A percentile compares a stretch with the other conserved stretches of the same genome.
Conservation (phyloP, 1,139 yeast genomes). For the Geotrichum australiense region DNA sequence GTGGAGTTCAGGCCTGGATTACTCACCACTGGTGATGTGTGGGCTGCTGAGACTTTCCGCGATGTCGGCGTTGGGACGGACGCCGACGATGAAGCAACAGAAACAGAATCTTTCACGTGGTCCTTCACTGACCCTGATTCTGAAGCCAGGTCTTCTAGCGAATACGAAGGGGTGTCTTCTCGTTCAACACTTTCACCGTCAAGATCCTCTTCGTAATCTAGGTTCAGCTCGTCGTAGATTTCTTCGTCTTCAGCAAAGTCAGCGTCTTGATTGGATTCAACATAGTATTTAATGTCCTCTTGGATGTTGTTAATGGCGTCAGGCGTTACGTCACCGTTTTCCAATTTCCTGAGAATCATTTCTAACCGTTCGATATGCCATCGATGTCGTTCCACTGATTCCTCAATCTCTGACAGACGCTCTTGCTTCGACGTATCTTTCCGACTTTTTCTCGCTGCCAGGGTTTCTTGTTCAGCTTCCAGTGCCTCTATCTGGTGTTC, state of each 20-base stretch:
- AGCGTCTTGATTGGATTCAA: conserved; percentile 92
- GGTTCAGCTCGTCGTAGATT: conserved; percentile 78
- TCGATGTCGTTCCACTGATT: conserved; percentile 64
- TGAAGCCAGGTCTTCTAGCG: conserved; percentile 36
- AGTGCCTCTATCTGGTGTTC: conserved; percentile 73
- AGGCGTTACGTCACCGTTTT: conserved; percentile 76
- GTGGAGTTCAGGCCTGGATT: conserved; percentile 18
- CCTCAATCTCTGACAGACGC: conserved; percentile 56
- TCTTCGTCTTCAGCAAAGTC: conserved; percentile 95
- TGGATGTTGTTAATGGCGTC: conserved; percentile 72
- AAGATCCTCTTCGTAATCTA: conserved; percentile 55
- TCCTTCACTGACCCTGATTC: conserved; percentile 23
- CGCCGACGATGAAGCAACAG: neutral
- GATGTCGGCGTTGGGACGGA: conserved; percentile 5
- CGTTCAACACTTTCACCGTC: conserved; percentile 36
- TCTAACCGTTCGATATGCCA: conserved; percentile 78
- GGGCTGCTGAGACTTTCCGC: conserved; percentile 21
- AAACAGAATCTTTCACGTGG: conserved; percentile 8
- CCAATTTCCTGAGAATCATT: conserved; percentile 65
- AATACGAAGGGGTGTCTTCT: conserved; percentile 25
- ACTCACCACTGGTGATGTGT: conserved; percentile 17
- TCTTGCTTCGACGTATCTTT: conserved; percentile 49
- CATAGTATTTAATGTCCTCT: conserved; percentile 90
- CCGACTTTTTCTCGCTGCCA: conserved; percentile 50
- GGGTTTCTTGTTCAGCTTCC: conserved; percentile 68